phyloP scores from a whole-genome alignment of 163 green algal species.

The Scenedesmus sp. region DNA sequence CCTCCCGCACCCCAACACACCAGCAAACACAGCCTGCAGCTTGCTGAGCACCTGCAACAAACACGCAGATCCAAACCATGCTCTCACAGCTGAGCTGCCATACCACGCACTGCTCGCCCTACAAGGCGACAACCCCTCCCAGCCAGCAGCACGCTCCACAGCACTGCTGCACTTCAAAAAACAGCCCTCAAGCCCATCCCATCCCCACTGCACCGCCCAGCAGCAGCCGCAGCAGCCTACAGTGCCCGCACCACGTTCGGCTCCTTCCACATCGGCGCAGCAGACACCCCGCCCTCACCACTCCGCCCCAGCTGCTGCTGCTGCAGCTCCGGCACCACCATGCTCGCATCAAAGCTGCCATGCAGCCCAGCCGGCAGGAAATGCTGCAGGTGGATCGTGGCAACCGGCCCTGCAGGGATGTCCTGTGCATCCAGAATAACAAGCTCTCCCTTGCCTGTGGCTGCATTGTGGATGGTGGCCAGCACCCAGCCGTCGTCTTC shows the following conservation, averaged over 20 bases:
- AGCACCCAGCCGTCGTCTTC: conserved; percentile 84
- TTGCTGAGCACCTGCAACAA: too few species aligned
- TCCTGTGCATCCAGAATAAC: conserved; percentile 72
- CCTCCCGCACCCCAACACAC: too few species aligned
- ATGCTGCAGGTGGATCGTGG: conserved; percentile 68
- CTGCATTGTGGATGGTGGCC: conserved; percentile 68
- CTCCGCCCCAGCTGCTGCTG: neutral
- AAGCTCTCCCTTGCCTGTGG: conserved; percentile 61
- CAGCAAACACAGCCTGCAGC: too few species aligned
- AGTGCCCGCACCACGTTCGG: conserved; percentile 26
- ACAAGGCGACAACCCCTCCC: too few species aligned
- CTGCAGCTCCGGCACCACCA: neutral
- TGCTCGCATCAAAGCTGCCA: conserved; percentile 53
- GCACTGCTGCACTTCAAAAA: too few species aligned
- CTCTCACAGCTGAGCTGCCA: too few species aligned
- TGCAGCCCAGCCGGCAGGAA: conserved; percentile 64
- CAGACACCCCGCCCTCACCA: neutral
- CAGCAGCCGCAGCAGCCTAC: conserved; percentile 1
- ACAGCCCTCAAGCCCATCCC: neutral
- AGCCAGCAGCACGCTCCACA: too few species aligned
- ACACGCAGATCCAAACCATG: too few species aligned
- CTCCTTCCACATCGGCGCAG: conserved; percentile 23
- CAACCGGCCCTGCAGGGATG: conserved; percentile 60
- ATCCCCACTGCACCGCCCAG: neutral
- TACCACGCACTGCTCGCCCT: too few species aligned